Base-by-base conservation (phyloP, 805 yeast genomes). In the Cyberlindnera suaveolens region DNA sequence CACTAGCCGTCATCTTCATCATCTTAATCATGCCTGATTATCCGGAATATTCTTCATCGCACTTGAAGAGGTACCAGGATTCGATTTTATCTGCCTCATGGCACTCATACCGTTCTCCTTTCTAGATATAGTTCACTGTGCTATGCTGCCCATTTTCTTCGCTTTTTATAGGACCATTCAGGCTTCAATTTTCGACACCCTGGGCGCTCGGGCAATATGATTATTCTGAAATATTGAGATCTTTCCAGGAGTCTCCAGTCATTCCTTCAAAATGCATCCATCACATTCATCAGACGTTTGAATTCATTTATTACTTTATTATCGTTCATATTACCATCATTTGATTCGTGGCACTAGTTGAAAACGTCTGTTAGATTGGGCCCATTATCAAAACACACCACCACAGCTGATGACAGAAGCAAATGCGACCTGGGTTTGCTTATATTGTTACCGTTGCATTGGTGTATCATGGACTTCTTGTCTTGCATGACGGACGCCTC, bases 251-350 rank as follows among this genome's bases (percentile, higher is more conserved):
- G 87, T 77, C 56, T 88, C 47, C 47, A 91, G 75, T 67, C 93
- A 99, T 57, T 82, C 71, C 51, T 81, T 82, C 1, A 96, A 90
- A 98, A 91, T 91, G 3, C 88, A 63, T 93, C 99, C 84, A 91
- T 77, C 26, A 91, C 82, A 57, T 77, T 90, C 37, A 91, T 81
- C 95, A 90, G 88, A 51, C 82, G 74, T 62, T 90, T 91, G 68
- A 93, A 72, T 58, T 83, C 75, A 43, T 76, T 74, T n/a, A 86
- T 77, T 0, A 96, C 82, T 56, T 93, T 98, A 54, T 88, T 96
- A 61, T 89, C 97, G 23, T 95, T 93, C 35, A 87, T 80, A 62
- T 86, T 90, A 41, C 75, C 79, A 77, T 82, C 73, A 91, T 74
- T 31, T 90, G 78, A 67, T 89, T 77, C 57, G 96, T 19, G 23